A percentile compares a stretch with the other conserved stretches of the same genome.
Conservation (phyloP, 371 early-diverging fungal genomes). For the Mucor irregularis region DNA sequence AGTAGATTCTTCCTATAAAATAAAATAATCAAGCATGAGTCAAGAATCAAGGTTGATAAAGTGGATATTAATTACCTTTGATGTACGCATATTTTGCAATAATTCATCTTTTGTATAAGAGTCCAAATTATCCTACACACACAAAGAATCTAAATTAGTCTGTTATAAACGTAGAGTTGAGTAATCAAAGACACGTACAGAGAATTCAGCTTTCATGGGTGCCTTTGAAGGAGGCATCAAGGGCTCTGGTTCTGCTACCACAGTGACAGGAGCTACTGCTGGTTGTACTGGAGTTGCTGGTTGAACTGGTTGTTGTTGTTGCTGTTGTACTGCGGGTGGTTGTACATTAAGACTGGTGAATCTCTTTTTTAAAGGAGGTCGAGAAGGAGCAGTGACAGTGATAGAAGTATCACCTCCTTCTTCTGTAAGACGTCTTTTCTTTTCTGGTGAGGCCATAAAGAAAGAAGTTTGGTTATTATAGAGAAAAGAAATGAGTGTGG, state of each 20-base stretch:
- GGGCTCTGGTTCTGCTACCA: neutral
- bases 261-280: neutral
- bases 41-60: neutral
- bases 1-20: slow-evolving; percentile 7
- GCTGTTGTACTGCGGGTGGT: neutral
- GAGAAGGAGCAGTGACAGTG: slow-evolving; percentile 8
- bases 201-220: neutral
- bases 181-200: neutral
- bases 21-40: neutral
- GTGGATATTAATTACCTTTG: slow-evolving; percentile 5
- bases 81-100: slow-evolving; percentile 19
- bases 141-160: neutral
- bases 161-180: neutral
- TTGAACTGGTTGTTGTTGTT: neutral
- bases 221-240: neutral
- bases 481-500: neutral
- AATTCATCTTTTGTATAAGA: slow-evolving; percentile 20
- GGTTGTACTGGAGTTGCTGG: neutral
- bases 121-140: slow-evolving; percentile 8
- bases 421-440: slow-evolving; percentile 1
- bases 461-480: neutral
- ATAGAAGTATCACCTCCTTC: slow-evolving; percentile 1
- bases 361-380: slow-evolving; percentile 31
- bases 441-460: slow-evolving; percentile 5
- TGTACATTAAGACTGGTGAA: slow-evolving; percentile 25